Evolutionary conservation across 345 rosid genomes (phyloP), one percentile per base, ranked within the genome.

Genomic region (Psidium friedrichsthalianum): DNA sequence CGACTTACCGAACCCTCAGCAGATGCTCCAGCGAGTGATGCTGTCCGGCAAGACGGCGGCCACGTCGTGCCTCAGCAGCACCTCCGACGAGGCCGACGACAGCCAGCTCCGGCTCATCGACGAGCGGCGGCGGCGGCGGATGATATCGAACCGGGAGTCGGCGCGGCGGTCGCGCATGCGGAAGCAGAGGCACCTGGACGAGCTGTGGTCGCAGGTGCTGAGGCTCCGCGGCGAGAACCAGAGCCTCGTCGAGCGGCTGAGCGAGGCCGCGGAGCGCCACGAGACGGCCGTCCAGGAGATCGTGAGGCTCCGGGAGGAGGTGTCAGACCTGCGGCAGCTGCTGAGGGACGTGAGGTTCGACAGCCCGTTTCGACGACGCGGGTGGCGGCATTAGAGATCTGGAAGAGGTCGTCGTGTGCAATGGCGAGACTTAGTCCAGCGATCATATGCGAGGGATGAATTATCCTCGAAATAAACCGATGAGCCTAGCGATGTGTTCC

Each of bases 121-220:
- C 40, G 98, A 97, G 87, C 93, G 99, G 96, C 96, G 92, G 91
- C 94, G 93, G 88, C 89, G 98, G 82, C 92, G 98, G 88, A 97
- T 95, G 99, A 93, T 97, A 74, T 97, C 99, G 11, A 97, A 97
- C 86, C 90, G 99, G 87, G 99, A 97, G 88, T 97, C 99, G 8
- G 99, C 99, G 27, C 92, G 99, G 3, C 90, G 99, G 91, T 97
- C 99, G 20, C 87, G 99, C 92, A 95, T 95, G 98, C 89, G 99
- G 88, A 97, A 97, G 83, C 99, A 95, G 90, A 95, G 90, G 90
- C 98, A 97, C 92, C 94, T 97, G 47, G 98, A 97, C 89, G 99
- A 97, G 88, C 94, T 97, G 47, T 94, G 95, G 95, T 91, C 98
- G 64, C 98, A 95, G 85, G 98, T 95, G 24, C 82, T 92, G 82